A percentile compares a stretch with the other conserved stretches of the same genome.
phyloP scores from a whole-genome alignment of 2,329 filamentous ascomycete species.

The Byssothecium circinans region DNA sequence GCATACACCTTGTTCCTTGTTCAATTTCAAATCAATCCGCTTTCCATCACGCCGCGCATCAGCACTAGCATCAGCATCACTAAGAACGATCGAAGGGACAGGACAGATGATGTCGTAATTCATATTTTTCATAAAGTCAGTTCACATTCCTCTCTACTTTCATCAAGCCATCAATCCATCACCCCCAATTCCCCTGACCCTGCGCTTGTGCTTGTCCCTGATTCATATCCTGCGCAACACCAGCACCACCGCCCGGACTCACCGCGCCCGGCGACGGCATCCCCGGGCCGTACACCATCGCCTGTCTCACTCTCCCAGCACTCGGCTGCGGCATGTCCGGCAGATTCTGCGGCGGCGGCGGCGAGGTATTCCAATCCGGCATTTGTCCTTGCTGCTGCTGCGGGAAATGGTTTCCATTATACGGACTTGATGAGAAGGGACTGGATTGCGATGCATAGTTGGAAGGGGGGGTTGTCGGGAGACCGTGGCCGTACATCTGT shows the following conservation, averaged over 20 bases:
- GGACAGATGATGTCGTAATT: too few relatives aligned
- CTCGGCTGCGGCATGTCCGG: slow-evolving; percentile 37
- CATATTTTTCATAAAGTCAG: too few relatives aligned
- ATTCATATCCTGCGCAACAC: not conserved
- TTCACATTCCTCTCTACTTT: too few relatives aligned
- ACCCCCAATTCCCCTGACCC: slow-evolving; percentile 3
- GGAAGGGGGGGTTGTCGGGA: slow-evolving; percentile 35
- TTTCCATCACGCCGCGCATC: too few relatives aligned
- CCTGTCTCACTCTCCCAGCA: slow-evolving; percentile 34
- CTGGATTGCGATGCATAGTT: slow-evolving; percentile 31
- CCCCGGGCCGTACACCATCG: slow-evolving; percentile 33
- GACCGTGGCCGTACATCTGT: slow-evolving; percentile 22
- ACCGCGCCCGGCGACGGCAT: slow-evolving; percentile 12
- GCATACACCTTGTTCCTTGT: too few relatives aligned
- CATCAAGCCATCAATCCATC: not conserved
- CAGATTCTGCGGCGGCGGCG: slow-evolving; percentile 31
- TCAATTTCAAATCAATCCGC: too few relatives aligned
- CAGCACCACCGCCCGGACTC: not conserved
- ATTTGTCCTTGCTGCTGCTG: slow-evolving; percentile 6
- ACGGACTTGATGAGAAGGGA: slow-evolving; percentile 34
- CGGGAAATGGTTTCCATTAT: slow-evolving; percentile 28
- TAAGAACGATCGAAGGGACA: too few relatives aligned
- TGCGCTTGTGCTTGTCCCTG: not conserved
- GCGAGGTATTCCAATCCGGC: slow-evolving; percentile 20
- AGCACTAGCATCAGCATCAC: too few relatives aligned